A percentile compares a stretch with the other conserved stretches of the same genome.
Conservation (phyloP, 371 early-diverging fungal species). For the Mucor sp. region DNA sequence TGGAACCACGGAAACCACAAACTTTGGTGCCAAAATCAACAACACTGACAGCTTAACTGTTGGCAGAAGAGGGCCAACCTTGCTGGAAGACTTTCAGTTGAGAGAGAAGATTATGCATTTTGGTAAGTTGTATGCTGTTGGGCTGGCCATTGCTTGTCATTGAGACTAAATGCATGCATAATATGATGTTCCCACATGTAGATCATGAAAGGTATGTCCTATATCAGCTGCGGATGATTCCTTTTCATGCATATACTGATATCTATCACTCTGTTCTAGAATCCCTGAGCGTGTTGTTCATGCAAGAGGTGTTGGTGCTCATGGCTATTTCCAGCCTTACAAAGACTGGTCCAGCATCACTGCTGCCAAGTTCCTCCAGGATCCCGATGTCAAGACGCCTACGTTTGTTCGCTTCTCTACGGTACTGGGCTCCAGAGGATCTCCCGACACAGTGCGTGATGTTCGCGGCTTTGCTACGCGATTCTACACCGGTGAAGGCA, state of each 20-base stretch:
- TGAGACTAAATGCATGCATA: neutral
- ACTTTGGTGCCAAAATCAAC: slow-evolving; percentile 31
- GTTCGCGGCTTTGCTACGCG: slow-evolving; percentile 62
- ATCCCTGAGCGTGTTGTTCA: slow-evolving; percentile 63
- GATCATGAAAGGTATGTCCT: slow-evolving; percentile 18
- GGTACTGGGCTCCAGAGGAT: slow-evolving; percentile 51
- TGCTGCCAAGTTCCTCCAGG: slow-evolving; percentile 40
- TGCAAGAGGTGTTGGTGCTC: slow-evolving; percentile 57
- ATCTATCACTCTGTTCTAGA: slow-evolving; percentile 2
- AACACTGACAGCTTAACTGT: slow-evolving; percentile 37
- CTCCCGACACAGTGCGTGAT: slow-evolving; percentile 58
- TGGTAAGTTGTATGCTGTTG: slow-evolving; percentile 23
- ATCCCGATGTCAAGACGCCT: slow-evolving; percentile 50
- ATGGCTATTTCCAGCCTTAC: slow-evolving; percentile 58
- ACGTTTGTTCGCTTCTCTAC: slow-evolving; percentile 61
- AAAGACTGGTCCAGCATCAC: slow-evolving; percentile 44
- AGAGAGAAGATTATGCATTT: slow-evolving; percentile 60
- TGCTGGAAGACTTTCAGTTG: slow-evolving; percentile 53
- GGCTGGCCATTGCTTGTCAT: neutral
- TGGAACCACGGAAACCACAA: slow-evolving; percentile 27
- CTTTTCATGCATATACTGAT: neutral
- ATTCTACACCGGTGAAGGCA: slow-evolving; percentile 66
- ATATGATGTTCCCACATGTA: neutral
- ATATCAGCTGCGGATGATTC: neutral
- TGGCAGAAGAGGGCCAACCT: slow-evolving; percentile 48